Percentiles rank a stretch among this genome's conserved stretches.
phyloP scores from a whole-genome alignment of 2,329 filamentous ascomycete species.

The Drechslerella coelobrocha region DNA sequence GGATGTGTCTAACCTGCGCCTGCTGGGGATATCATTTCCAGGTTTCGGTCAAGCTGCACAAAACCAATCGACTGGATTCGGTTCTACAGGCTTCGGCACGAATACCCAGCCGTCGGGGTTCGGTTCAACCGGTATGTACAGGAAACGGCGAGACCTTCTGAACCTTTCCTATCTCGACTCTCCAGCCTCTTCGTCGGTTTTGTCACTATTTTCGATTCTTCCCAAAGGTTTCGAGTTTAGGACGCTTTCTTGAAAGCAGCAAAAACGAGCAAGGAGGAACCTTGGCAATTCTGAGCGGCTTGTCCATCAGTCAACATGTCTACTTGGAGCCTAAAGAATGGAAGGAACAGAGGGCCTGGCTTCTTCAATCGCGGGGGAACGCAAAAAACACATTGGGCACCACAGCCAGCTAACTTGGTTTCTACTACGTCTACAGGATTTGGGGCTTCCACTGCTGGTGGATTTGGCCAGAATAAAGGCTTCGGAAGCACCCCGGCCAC shows the following conservation, averaged over 20 bases:
- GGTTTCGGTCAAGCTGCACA: slow-evolving; percentile 50
- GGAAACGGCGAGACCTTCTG: slow-evolving; percentile 47
- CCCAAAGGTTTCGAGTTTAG: slow-evolving; percentile 49
- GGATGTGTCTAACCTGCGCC: slow-evolving; percentile 49
- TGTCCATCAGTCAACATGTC: slow-evolving; percentile 33
- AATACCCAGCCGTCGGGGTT: slow-evolving; percentile 39
- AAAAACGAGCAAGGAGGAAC: slow-evolving; percentile 16
- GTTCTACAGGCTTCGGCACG: slow-evolving; percentile 50
- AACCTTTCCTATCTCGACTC: slow-evolving; percentile 37
- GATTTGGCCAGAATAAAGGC: slow-evolving; percentile 51
- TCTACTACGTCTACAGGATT: slow-evolving; percentile 52
- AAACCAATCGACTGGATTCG: slow-evolving; percentile 49
- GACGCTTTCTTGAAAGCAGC: slow-evolving; percentile 33
- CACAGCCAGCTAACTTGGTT: slow-evolving; percentile 48
- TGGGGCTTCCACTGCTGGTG: slow-evolving; percentile 51
- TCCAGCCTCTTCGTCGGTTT: slow-evolving; percentile 36
- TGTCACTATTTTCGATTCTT: slow-evolving; percentile 43
- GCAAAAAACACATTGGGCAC: slow-evolving; percentile 52
- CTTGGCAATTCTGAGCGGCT: slow-evolving; percentile 37
- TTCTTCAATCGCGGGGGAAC: slow-evolving; percentile 33
- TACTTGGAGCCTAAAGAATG: slow-evolving; percentile 30
- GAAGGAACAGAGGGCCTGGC: slow-evolving; percentile 22
- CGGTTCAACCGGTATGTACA: slow-evolving; percentile 51
- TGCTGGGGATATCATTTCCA: slow-evolving; percentile 33
- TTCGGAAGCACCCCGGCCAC: slow-evolving; percentile 57